Percentiles rank a stretch among this genome's conserved stretches.
phyloP scores from a whole-genome alignment of 441 rosid species.

The Gossypium davidsonii region DNA sequence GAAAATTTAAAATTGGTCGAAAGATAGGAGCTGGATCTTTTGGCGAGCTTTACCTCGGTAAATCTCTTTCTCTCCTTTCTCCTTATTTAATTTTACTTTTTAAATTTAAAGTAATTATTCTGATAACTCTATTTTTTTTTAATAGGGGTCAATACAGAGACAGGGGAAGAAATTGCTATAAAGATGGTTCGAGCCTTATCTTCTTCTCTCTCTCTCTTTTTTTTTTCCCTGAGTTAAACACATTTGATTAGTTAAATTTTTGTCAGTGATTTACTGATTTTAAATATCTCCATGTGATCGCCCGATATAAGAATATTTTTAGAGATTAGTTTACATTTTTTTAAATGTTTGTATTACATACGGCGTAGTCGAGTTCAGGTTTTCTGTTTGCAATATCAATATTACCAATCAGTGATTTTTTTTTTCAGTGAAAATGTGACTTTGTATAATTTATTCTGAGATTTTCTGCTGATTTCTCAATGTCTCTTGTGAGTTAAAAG shows the following conservation, averaged over 20 bases:
- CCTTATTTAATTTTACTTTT: not conserved
- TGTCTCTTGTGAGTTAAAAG: not conserved
- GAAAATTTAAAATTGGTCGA: conserved; percentile 48
- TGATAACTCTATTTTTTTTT: not conserved
- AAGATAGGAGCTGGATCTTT: conserved; percentile 64
- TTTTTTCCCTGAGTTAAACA: not conserved
- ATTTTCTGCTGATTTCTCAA: not conserved
- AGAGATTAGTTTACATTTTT: not conserved
- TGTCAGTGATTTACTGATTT: not conserved
- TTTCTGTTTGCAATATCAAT: not conserved
- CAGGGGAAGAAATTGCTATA: conserved; percentile 52
- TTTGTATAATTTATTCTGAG: not conserved
- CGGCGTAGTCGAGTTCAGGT: not conserved
- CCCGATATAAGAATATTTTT: not conserved
- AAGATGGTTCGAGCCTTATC: conserved; percentile 35
- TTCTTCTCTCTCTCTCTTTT: not conserved
- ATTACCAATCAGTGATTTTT: not conserved
- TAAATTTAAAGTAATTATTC: conserved; percentile 2
- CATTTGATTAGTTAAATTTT: not conserved
- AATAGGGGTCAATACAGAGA: conserved; percentile 42
- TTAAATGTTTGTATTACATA: not conserved
- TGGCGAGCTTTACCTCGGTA: conserved; percentile 49
- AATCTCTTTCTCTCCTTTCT: not conserved
- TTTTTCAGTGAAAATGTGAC: not conserved
- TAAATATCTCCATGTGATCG: not conserved